phyloP scores from a whole-genome alignment of 2,329 filamentous ascomycete species.

The Ceratocystis destructans region DNA sequence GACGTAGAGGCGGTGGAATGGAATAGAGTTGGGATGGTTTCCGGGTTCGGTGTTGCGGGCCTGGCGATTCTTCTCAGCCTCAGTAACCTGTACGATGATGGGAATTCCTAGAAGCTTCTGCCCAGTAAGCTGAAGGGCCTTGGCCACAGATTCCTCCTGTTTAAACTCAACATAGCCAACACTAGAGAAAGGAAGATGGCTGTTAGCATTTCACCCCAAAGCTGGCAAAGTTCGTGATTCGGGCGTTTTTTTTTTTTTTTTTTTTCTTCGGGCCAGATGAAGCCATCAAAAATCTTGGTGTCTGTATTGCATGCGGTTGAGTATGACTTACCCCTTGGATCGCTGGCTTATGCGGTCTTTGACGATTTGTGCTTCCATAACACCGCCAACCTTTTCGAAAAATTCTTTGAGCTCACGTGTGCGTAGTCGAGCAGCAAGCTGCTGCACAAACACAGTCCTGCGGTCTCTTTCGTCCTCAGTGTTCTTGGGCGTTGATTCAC shows the following conservation, averaged over 20 bases:
- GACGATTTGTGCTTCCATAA: conserved; percentile 96
- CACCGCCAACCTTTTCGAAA: conserved; percentile 86
- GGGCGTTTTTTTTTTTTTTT: too few species aligned
- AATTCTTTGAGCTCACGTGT: conserved; percentile 88
- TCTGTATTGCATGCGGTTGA: too few species aligned
- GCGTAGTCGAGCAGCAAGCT: conserved; percentile 83
- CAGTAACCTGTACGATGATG: conserved; percentile 94
- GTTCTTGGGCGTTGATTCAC: conserved; percentile 52
- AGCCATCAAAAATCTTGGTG: too few species aligned
- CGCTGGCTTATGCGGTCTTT: conserved; percentile 94
- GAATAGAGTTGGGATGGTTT: conserved; percentile 64
- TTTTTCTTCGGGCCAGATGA: too few species aligned
- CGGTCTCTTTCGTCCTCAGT: conserved; percentile 95
- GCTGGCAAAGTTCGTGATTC: too few species aligned
- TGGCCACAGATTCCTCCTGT: conserved; percentile 80
- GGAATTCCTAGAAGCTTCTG: conserved; percentile 97
- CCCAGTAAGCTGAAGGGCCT: conserved; percentile 94
- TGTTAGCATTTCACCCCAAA: conserved; percentile 27
- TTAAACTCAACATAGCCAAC: conserved; percentile 99
- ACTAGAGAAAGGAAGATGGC: conserved; percentile 34
- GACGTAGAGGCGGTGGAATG: conserved; percentile 95
- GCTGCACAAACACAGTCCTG: conserved; percentile 95
- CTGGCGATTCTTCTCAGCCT: conserved; percentile 98
- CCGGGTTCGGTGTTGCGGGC: conserved; percentile 65
- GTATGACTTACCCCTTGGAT: conserved; percentile 71